Base-by-base conservation (phyloP, 2,329 filamentous ascomycete species). In the Curvularia spicifera region DNA sequence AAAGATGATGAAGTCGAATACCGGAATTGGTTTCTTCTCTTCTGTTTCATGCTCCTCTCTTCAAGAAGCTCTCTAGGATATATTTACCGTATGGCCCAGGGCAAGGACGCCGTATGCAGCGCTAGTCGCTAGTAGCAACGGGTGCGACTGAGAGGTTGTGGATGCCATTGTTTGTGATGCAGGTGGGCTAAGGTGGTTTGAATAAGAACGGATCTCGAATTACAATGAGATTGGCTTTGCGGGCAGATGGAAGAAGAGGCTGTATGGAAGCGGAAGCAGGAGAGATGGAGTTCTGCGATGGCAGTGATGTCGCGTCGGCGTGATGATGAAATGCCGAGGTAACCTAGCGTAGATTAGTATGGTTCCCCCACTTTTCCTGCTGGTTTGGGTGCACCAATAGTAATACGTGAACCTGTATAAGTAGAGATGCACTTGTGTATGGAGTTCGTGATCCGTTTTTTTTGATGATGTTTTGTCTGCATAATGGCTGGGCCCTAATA, bases 71-170 rank as follows among this genome's bases (percentile, higher is more conserved):
- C 1, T 37, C 5, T 8, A 18, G n/a, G 15, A 1, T 44, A 4
- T 10, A 9, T 13, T 28, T 69, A 76, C 74, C 9, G 72, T 76
- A 48, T 76, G 74, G 5, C 67, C 72, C 10, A 75, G 51, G 33
- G 68, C 69, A 7, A 76, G 60, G n/a, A 76, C 40, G n/a, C 57
- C 68, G 54, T 76, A 66, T 7, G 67, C 65, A 10, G 70, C 64
- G 20, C 70, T 67, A 1, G 71, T 59, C 0, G 67, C 68, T 20
- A 74, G 65, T 42, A 75, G 68, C n/a, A 74, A 57, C 4, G 70
- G 71, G 51, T 75, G 60, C 24, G 65, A 64, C 10, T 62, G 58
- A 20, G 61, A 61, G 20, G 56, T 66, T 47, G 60, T 43, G 3
- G 61, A 56, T 39, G 68, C 52, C 65, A 70, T 69, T 31, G 15